Percentiles rank a stretch among this genome's conserved stretches.
These are phyloP conservation scores for Paraglomus brasilianum DNA, from an alignment of 192 early-diverging fungal genomes.

Conservation along the genomic window DNA sequence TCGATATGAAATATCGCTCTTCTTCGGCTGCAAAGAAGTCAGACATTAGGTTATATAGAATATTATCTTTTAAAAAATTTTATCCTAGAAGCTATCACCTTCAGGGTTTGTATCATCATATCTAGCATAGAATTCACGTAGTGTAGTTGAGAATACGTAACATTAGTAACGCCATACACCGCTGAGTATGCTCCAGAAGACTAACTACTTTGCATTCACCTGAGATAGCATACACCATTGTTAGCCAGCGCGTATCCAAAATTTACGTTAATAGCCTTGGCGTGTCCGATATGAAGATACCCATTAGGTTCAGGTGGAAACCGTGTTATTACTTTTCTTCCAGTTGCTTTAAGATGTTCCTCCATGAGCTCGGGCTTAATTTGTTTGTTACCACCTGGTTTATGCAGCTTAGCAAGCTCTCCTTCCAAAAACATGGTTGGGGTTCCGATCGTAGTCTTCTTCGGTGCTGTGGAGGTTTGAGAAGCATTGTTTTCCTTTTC, in stretches of 20 bases:
- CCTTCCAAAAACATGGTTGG: conserved; percentile 88
- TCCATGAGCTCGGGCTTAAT: conserved; percentile 88
- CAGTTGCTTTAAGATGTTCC: conserved; percentile 87
- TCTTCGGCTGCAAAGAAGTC: conserved; percentile 79
- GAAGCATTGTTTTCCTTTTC: conserved; percentile 31
- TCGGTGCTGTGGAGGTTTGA: conserved; percentile 50
- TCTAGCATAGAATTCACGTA: conserved; percentile 19
- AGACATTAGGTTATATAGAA: neutral
- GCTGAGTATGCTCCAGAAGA: no score
- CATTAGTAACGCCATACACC: no score
- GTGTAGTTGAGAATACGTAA: no score
- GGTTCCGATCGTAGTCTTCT: conserved; percentile 54
- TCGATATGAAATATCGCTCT: conserved; percentile 92
- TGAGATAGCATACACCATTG: conserved; percentile 88
- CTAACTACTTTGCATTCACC: conserved; percentile 38
- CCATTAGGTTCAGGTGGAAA: conserved; percentile 99
- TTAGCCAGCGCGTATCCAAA: conserved; percentile 96
- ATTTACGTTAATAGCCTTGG: conserved; percentile 99
- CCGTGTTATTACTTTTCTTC: conserved; percentile 90
- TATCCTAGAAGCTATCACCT: conserved; percentile 13
- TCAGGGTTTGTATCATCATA: conserved; percentile 66
- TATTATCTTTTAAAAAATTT: neutral
- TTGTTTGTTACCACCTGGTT: conserved; percentile 95
- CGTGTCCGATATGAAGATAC: conserved; percentile 98
- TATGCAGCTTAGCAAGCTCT: conserved; percentile 89